Evolutionary conservation across 345 rosid species (phyloP).

Genomic region (Corchorus olitorius): DNA sequence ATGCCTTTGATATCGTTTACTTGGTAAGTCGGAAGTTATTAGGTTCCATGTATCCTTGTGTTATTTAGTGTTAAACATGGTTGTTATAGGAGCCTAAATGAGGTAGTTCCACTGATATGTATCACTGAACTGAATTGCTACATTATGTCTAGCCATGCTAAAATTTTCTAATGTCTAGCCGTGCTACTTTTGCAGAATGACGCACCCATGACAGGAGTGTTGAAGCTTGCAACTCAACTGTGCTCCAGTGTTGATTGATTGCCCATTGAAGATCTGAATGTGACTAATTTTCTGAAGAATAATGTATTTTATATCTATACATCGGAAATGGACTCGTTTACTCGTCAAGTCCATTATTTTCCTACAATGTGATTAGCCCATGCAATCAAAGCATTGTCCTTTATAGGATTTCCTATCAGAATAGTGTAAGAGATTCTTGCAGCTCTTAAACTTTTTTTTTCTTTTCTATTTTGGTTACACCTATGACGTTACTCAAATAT

Average conservation of each 20-base stretch:
- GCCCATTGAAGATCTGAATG: no score
- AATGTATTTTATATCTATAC: no score
- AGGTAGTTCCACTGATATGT: neutral
- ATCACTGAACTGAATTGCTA: neutral
- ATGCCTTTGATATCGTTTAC: slow-evolving; percentile 74
- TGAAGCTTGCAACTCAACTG: slow-evolving; percentile 58
- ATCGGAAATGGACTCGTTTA: no score
- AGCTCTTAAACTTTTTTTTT: no score
- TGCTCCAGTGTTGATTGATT: slow-evolving; percentile 37
- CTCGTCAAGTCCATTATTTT: no score
- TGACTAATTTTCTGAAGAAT: no score
- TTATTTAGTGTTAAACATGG: neutral
- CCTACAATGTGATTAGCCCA: no score
- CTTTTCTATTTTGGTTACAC: no score
- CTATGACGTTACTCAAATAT: no score
- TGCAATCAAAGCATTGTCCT: no score
- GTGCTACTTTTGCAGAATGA: slow-evolving; percentile 54
- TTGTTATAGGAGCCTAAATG: neutral
- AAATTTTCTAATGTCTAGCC: neutral
- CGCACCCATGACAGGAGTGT: slow-evolving; percentile 73
- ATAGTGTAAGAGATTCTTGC: no score
- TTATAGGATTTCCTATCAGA: no score
- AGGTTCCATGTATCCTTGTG: neutral
- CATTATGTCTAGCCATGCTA: neutral
- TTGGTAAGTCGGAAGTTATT: slow-evolving; percentile 47